Conservation (phyloP, 345 rosid species). For the Cardiospermum halicacabum region DNA sequence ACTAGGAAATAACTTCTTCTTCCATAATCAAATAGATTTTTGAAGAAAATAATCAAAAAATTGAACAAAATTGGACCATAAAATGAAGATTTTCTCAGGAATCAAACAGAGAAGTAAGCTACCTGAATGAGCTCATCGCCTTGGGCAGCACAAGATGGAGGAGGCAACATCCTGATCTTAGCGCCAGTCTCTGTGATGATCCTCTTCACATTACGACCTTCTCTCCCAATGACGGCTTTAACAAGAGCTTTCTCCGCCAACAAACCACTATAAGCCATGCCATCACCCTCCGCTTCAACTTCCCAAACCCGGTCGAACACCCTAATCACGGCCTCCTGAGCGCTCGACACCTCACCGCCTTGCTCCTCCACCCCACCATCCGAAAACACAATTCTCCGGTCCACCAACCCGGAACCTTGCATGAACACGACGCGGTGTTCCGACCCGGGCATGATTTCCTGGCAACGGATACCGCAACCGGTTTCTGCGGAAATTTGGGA, state of each 20-base stretch:
- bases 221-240: conserved; percentile 47
- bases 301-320: conserved; percentile 60
- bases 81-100: neutral
- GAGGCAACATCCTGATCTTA: conserved; percentile 44
- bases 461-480: conserved; percentile 32
- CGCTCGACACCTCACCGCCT: conserved; percentile 36
- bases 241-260: conserved; percentile 45
- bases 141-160: conserved; percentile 44
- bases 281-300: conserved; percentile 24
- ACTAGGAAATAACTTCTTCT: too few species aligned
- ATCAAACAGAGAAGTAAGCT: neutral
- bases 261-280: conserved; percentile 53
- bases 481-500: conserved; percentile 35
- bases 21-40: neutral
- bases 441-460: conserved; percentile 27
- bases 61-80: neutral
- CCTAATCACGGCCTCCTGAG: conserved; percentile 61
- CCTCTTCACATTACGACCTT: conserved; percentile 38
- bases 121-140: conserved; percentile 63
- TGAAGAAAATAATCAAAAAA: neutral
- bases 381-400: conserved; percentile 26
- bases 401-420: conserved; percentile 30
- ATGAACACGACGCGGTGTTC: conserved; percentile 38
- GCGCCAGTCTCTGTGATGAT: conserved; percentile 54
- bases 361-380: conserved; percentile 19